These are phyloP conservation scores for Gossypium davidsonii DNA, from an alignment of 441 rosid species.

Conservation along the genomic window DNA sequence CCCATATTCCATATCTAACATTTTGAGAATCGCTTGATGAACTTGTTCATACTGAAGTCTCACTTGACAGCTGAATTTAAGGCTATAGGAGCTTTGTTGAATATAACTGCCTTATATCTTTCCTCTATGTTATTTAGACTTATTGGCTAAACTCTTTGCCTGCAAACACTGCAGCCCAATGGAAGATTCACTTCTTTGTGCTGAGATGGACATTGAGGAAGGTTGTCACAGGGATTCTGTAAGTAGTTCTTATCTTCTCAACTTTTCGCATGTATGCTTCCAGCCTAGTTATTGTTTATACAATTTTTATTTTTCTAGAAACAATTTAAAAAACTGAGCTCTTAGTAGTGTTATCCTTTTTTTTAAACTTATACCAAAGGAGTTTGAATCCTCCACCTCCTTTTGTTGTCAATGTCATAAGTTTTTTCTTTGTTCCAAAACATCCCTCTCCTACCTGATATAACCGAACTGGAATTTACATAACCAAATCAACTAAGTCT, in stretches of 20 bases:
- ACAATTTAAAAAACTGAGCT: not conserved
- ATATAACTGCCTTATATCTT: not conserved
- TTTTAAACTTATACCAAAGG: not conserved
- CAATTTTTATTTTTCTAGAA: not conserved
- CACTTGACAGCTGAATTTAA: not conserved
- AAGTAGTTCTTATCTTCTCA: conserved; percentile 23
- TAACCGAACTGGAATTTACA: not conserved
- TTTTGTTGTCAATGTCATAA: not conserved
- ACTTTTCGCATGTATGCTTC: not conserved
- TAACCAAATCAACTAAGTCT: not conserved
- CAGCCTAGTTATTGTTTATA: not conserved
- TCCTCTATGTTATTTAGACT: conserved; percentile 12
- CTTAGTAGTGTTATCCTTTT: not conserved
- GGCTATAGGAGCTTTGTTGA: not conserved
- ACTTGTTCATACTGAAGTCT: not conserved
- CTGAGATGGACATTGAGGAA: conserved; percentile 40
- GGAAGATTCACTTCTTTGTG: conserved; percentile 58
- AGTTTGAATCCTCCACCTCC: not conserved
- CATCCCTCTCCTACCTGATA: not conserved
- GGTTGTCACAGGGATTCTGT: conserved; percentile 33
- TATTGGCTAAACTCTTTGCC: conserved; percentile 10
- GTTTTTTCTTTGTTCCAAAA: conserved; percentile 3
- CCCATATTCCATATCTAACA: not conserved
- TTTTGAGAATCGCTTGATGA: not conserved
- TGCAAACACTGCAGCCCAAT: conserved; percentile 40